Evolutionary conservation across 176 grass and related monocot species (phyloP).

Genomic region (Bonia amplexicaulis): DNA sequence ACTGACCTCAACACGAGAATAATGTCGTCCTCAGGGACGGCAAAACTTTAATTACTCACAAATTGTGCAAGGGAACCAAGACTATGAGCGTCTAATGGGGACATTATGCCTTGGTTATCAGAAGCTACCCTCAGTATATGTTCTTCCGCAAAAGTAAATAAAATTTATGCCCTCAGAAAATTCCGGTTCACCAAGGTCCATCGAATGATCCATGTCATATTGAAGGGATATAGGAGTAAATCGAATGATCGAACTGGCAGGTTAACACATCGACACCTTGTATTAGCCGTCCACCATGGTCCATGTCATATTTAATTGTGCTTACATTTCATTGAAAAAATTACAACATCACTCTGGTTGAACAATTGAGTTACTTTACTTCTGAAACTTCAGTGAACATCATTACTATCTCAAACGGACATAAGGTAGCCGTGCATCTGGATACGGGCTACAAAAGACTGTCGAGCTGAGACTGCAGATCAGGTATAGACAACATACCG

Average conservation of each 20-base stretch:
- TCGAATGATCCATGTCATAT: no score
- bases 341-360: constrained; percentile 11
- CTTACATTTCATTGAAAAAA: background rate
- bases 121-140: no score
- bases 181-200: background rate
- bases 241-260: background rate
- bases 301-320: background rate
- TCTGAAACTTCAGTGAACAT: background rate
- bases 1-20: background rate
- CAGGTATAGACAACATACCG: constrained; percentile 49
- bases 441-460: constrained; percentile 52
- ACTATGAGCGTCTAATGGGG: background rate
- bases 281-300: background rate
- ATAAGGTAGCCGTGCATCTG: background rate
- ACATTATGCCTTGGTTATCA: background rate
- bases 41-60: background rate
- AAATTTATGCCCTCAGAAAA: background rate
- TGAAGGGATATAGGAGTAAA: background rate
- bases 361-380: background rate
- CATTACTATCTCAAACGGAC: background rate
- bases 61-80: background rate
- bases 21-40: background rate
- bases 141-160: background rate
- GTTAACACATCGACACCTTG: background rate
- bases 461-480: constrained; percentile 78